Evolutionary conservation across 2,329 filamentous ascomycete species (phyloP).

Genomic region (Juglanconis juglandina): DNA sequence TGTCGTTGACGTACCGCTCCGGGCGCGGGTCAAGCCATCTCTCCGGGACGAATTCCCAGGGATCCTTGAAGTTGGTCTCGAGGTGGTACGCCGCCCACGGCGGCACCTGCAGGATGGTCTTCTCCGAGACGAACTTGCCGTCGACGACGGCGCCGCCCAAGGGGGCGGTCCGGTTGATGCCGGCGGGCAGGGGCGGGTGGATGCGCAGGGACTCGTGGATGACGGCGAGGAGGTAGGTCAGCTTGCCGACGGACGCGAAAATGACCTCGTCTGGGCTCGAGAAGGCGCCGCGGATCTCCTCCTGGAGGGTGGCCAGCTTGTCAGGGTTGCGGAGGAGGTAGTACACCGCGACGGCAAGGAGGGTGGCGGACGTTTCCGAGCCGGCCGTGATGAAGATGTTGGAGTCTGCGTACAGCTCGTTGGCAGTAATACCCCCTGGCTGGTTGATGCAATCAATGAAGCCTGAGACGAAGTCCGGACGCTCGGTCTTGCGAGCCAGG

Average conservation of each 20-base stretch:
- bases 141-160: constrained; percentile 20
- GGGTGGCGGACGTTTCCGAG: constrained; percentile 19
- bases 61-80: constrained; percentile 25
- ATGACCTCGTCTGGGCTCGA: neutral
- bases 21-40: constrained; percentile 26
- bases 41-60: constrained; percentile 28
- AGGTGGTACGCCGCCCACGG: constrained; percentile 25
- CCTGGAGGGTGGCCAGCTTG: constrained; percentile 4
- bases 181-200: constrained; percentile 17
- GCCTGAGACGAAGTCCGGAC: constrained; percentile 15
- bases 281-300: constrained; percentile 13
- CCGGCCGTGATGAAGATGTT: constrained; percentile 20
- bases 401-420: constrained; percentile 19
- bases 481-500: constrained; percentile 8
- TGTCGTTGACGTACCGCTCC: constrained; percentile 9
- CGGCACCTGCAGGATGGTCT: constrained; percentile 34
- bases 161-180: constrained; percentile 19
- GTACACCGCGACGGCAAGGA: constrained; percentile 18
- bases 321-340: constrained; percentile 17
- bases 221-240: constrained; percentile 17
- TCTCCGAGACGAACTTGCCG: constrained; percentile 21
- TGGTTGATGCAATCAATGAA: constrained; percentile 10
- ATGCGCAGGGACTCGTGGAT: constrained; percentile 20
- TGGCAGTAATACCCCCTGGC: constrained; percentile 8
- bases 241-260: constrained; percentile 14